Base-by-base conservation (phyloP, 306 rosid species). In the Medicago ruthenica region DNA sequence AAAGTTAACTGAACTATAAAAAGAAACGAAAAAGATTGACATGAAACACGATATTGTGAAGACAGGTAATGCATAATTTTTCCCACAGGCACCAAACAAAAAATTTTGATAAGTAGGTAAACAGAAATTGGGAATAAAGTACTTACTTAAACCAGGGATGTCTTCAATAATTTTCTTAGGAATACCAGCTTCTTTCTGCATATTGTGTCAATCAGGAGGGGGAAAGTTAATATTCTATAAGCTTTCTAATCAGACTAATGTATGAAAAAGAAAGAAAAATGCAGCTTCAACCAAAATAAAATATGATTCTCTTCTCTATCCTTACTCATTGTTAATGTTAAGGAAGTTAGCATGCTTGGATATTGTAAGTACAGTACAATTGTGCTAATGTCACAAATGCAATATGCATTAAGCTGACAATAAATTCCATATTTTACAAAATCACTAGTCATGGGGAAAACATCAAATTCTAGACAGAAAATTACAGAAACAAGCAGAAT, bases 101-200 rank as follows among this genome's bases (percentile, higher is more conserved):
- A 71, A 47, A 44, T 20, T 44, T 8, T 37, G 21, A 36, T 7
- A 45, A 68, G 53, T 58, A 27, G 75, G 47, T 27, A 58, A 78
- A 86, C 55, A 63, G 20, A 64, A 24, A 75, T 70, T 34, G 67
- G 76, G 57, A 81, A 41, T 68, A n/a, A 62, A 73, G 31, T 22
- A 82, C 97, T 90, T 85, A 96, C 99, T 85, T 83, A 96, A 89
- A 51, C 98, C 98, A 31, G 97, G 97, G 78, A 96, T 92, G 58
- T 92, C 99, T 81, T 90, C 89, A 39, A 88, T 18, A 62, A 77
- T 69, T 72, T 84, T 96, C 78, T 86, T 87, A 37, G 99, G 96
- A 78, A 89, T 64, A 65, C 99, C 97, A 69, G 97, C 97, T 81
- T 96, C 97, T 77, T 88, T 90, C 98, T 95, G 96, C 80, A 85